These are phyloP conservation scores for Phaeodactylum tricornutum DNA, from an alignment of 108 stramenopile genomes.

Conservation along the genomic window DNA sequence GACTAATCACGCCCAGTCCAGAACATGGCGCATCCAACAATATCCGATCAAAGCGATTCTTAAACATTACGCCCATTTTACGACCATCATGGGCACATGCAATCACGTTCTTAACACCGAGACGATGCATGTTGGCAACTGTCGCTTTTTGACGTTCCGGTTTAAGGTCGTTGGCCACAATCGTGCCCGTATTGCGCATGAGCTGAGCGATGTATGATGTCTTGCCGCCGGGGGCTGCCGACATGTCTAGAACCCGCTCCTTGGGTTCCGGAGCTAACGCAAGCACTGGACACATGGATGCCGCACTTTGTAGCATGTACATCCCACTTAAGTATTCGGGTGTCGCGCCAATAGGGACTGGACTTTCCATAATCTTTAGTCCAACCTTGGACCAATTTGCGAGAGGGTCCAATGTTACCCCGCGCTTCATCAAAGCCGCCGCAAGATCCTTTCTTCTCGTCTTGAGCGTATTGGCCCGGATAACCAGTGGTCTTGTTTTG, in stretches of 20 bases:
- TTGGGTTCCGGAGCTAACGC: constrained; percentile 91
- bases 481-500: constrained; percentile 88
- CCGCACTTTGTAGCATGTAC: constrained; percentile 99
- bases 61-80: constrained; percentile 73
- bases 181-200: constrained; percentile 93
- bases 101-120: constrained; percentile 92
- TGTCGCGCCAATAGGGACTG: constrained; percentile 98
- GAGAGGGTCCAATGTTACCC: constrained; percentile 93
- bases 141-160: constrained; percentile 94
- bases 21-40: constrained; percentile 98
- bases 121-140: constrained; percentile 94
- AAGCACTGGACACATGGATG: constrained; percentile 95
- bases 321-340: constrained; percentile 98
- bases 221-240: constrained; percentile 97
- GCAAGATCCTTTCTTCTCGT: constrained; percentile 94
- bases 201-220: constrained; percentile 95
- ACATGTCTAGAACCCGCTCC: constrained; percentile 94
- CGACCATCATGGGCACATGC: constrained; percentile 92
- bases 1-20: constrained; percentile 95
- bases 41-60: constrained; percentile 84
- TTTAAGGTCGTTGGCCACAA: constrained; percentile 95
- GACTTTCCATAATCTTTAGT: constrained; percentile 91
- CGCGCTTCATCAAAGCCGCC: constrained; percentile 93
- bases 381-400: constrained; percentile 98
- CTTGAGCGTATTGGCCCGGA: constrained; percentile 98